Evolutionary conservation across 192 early-diverging fungal species (phyloP).

Genomic region (Gonapodya sp.): DNA sequence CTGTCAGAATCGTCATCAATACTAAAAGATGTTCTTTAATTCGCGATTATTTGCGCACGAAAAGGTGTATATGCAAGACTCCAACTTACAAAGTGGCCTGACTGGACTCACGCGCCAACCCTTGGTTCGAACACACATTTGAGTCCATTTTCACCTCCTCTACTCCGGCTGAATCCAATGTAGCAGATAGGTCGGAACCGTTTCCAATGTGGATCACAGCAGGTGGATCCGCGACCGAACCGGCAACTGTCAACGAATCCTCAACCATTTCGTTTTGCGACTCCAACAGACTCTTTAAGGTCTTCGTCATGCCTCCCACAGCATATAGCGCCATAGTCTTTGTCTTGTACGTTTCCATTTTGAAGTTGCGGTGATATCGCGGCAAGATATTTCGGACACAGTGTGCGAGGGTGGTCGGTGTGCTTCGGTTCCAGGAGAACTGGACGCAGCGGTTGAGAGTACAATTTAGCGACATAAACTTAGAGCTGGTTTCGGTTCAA

Average conservation of each 20-base stretch:
- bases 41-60: no score
- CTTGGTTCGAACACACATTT: neutral
- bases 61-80: no score
- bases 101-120: no score
- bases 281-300: neutral
- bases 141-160: neutral
- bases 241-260: no score
- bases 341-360: neutral
- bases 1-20: no score
- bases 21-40: no score
- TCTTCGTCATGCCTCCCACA: neutral
- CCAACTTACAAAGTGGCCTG: no score
- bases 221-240: neutral
- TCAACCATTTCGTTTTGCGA: neutral
- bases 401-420: neutral
- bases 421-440: conserved; percentile 8
- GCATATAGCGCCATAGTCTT: neutral
- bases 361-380: neutral
- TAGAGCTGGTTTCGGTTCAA: no score
- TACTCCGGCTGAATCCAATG: neutral
- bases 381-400: neutral
- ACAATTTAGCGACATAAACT: no score
- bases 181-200: neutral
- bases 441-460: no score
- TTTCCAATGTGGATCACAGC: neutral